Percentiles rank a stretch among this genome's conserved stretches.
Evolutionary conservation across 148 eudicot genomes (phyloP).

Genomic region (Cornus florida): DNA sequence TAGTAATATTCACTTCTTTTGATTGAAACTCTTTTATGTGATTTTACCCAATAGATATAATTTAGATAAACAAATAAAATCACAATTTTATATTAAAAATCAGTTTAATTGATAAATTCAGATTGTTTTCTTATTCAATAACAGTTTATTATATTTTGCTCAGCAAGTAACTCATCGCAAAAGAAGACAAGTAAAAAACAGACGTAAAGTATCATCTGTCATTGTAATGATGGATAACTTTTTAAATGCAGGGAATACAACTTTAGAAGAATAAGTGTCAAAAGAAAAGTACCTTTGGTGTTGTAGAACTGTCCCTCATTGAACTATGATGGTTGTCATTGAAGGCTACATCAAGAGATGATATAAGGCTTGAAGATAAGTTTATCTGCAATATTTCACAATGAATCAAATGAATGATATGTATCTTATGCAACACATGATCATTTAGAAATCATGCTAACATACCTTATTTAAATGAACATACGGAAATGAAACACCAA

Average conservation of each 20-base stretch:
- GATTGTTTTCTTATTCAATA: too few species aligned
- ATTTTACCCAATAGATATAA: too few species aligned
- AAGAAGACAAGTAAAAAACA: too few species aligned
- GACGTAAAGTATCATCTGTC: too few species aligned
- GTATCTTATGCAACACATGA: not conserved
- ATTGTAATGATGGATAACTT: not conserved
- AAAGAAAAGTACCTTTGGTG: slow-evolving; percentile 45
- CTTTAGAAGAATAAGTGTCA: not conserved
- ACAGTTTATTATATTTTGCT: too few species aligned
- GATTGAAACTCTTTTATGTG: too few species aligned
- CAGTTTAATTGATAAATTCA: too few species aligned
- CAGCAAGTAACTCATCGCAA: too few species aligned
- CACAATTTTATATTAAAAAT: too few species aligned
- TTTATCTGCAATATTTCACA: slow-evolving; percentile 42
- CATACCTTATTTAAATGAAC: slow-evolving; percentile 58
- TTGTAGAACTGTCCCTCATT: slow-evolving; percentile 29
- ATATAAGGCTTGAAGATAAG: slow-evolving; percentile 46
- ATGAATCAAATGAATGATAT: slow-evolving; percentile 12
- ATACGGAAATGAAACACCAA: slow-evolving; percentile 63
- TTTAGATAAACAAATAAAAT: too few species aligned
- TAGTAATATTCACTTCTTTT: too few species aligned
- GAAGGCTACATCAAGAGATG: slow-evolving; percentile 47
- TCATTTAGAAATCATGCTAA: not conserved
- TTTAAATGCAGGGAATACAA: not conserved
- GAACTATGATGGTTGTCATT: slow-evolving; percentile 25